Evolutionary conservation across 2,329 filamentous ascomycete genomes (phyloP), one percentile per base, ranked within the genome.

Genomic region (Xylaria sp.): DNA sequence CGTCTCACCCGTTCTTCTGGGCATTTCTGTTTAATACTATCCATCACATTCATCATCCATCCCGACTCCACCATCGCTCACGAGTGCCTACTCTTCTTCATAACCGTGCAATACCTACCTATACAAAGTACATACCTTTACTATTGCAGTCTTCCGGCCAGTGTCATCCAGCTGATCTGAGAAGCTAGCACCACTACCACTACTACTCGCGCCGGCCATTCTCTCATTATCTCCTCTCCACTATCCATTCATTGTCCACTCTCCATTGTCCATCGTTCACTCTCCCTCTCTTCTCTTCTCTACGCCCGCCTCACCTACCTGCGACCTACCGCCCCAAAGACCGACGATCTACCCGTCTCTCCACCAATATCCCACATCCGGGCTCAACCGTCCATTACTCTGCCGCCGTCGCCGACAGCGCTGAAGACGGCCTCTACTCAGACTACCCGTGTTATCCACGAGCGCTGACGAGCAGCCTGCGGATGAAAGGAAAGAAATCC

Each of bases 331-430:
- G 55, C 21, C 62, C 62, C 62, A 54, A 61, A 47, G 32, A 62
- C 40, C 55, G 44, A 59, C 58, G 62, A 61, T 66, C 69, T 63
- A 58, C 59, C 62, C 54, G 48, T 62, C 58, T 65, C 61, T 69
- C 60, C 60, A n/a, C 65, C 66, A 59, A 44, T 13, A 23, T 18
- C 27, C 63, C 53, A 40, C 29, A 58, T 44, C 64, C 58, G 40
- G 63, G 3, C 8, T 44, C 13, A 6, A 18, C 40, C 27, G 54
- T 8, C 37, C 37, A 21, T 13, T 35, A 57, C 47, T 55, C 50
- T 35, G 51, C 40, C 58, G 40, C 65, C 61, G 40, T 61, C 61
- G 42, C 48, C 58, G 44, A n/a, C 44, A 65, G 57, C 32, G 10
- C 29, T 12, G 8, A 44, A 42, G 6, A 60, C 40, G 23, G 44